Conservation (phyloP, 2,329 filamentous ascomycete species). For the Epichloe scottii region DNA sequence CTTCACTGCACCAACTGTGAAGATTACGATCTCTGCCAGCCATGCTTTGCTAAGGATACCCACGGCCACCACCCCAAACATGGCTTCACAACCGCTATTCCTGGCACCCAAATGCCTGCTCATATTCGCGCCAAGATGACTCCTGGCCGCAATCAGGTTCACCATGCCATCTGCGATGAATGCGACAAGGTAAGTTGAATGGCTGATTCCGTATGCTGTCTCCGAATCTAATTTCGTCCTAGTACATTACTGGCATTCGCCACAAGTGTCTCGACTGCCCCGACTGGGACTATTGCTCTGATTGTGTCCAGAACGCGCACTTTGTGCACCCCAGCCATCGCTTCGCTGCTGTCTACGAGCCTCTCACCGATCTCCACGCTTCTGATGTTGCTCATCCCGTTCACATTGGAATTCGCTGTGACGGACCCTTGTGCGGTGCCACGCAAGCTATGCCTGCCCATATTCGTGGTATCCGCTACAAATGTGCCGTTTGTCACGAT, state of each 20-base stretch:
- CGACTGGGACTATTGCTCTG: constrained; percentile 88
- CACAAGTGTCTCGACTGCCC: constrained; percentile 97
- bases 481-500: constrained; percentile 93
- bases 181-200: constrained; percentile 50
- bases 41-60: constrained; percentile 60
- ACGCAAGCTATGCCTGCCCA: constrained; percentile 46
- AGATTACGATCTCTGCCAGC: constrained; percentile 84
- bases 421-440: constrained; percentile 73
- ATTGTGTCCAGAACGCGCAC: constrained; percentile 55
- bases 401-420: constrained; percentile 85
- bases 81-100: constrained; percentile 56
- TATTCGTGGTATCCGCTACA: constrained; percentile 83
- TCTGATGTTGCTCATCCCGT: constrained; percentile 24
- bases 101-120: constrained; percentile 47
- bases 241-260: constrained; percentile 71
- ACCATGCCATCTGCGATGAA: constrained; percentile 87
- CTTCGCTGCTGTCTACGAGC: constrained; percentile 78
- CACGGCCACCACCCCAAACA: constrained; percentile 92
- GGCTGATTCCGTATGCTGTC: neutral
- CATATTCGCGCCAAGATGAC: constrained; percentile 55
- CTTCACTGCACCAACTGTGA: constrained; percentile 75
- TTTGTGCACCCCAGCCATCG: constrained; percentile 71
- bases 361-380: constrained; percentile 29
- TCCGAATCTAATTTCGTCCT: neutral
- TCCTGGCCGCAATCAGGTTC: constrained; percentile 67